phyloP scores from a whole-genome alignment of 306 rosid species.

The Prinsepia uniflora region DNA sequence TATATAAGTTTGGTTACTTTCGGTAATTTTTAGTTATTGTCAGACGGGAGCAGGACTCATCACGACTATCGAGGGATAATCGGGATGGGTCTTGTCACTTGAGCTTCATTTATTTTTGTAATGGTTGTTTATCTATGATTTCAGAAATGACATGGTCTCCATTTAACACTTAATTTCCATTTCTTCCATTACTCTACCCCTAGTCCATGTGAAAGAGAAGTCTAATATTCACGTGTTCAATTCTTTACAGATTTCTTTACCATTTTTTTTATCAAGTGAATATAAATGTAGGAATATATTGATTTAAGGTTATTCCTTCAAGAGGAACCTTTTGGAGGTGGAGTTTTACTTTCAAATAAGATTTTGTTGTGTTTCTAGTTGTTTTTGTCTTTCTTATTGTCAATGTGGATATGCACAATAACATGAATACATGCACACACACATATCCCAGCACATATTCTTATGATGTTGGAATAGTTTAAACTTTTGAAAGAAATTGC shows the following conservation, averaged over 20 bases:
- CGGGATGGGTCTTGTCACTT: too few relatives aligned
- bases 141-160: constrained; percentile 89
- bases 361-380: background rate
- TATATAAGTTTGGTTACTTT: too few relatives aligned
- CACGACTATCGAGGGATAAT: too few relatives aligned
- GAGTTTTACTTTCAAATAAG: too few relatives aligned
- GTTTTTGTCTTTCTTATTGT: background rate
- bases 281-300: too few relatives aligned
- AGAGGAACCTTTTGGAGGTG: too few relatives aligned
- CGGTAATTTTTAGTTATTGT: too few relatives aligned
- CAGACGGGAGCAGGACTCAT: too few relatives aligned
- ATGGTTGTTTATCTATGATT: constrained; percentile 30
- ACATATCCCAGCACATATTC: too few relatives aligned
- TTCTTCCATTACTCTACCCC: too few relatives aligned
- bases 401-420: background rate
- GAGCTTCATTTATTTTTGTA: background rate
- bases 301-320: too few relatives aligned
- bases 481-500: background rate
- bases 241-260: background rate
- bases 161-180: constrained; percentile 71
- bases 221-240: background rate
- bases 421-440: too few relatives aligned
- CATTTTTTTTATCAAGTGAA: background rate
- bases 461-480: background rate
- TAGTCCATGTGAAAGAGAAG: background rate